Evolutionary conservation across 352 stramenopile genomes (phyloP).

Genomic region (Phytophthora crassamura): DNA sequence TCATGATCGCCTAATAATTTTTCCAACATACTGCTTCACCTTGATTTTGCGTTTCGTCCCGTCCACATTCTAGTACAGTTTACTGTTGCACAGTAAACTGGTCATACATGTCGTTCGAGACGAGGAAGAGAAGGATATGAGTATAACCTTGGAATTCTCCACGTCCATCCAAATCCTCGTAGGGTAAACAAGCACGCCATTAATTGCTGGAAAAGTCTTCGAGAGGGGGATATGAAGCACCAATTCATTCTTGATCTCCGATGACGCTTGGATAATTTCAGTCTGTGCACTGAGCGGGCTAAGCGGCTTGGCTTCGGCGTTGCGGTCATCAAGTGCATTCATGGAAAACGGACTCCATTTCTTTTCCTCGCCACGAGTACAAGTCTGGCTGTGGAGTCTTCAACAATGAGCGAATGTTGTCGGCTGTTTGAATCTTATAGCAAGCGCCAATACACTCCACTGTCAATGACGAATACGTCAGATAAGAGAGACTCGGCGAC

Average conservation of each 20-base stretch:
- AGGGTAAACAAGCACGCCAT: constrained; percentile 37
- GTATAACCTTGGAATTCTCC: constrained; percentile 26
- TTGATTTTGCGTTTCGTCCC: constrained; percentile 11
- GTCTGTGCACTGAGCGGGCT: constrained; percentile 19
- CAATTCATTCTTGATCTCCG: constrained; percentile 35
- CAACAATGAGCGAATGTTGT: constrained; percentile 16
- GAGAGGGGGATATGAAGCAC: constrained; percentile 36
- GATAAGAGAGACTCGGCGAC: background rate
- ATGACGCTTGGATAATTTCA: constrained; percentile 30
- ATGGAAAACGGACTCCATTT: constrained; percentile 1
- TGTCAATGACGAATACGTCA: constrained; percentile 18
- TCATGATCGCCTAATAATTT: too few species aligned
- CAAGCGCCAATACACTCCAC: constrained; percentile 12
- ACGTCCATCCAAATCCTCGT: constrained; percentile 8
- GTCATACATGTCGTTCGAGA: constrained; percentile 28
- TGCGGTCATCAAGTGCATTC: background rate
- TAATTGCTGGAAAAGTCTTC: constrained; percentile 40
- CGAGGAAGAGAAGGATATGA: constrained; percentile 29
- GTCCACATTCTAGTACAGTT: constrained; percentile 28
- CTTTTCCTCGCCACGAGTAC: too few species aligned
- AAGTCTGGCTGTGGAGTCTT: background rate
- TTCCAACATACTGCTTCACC: too few species aligned
- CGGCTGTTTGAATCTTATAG: background rate
- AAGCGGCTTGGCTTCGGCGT: background rate
- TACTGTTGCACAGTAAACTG: constrained; percentile 20